A percentile compares a stretch with the other conserved stretches of the same genome.
Evolutionary conservation across 805 yeast species (phyloP).

Genomic region (Candida piceae): DNA sequence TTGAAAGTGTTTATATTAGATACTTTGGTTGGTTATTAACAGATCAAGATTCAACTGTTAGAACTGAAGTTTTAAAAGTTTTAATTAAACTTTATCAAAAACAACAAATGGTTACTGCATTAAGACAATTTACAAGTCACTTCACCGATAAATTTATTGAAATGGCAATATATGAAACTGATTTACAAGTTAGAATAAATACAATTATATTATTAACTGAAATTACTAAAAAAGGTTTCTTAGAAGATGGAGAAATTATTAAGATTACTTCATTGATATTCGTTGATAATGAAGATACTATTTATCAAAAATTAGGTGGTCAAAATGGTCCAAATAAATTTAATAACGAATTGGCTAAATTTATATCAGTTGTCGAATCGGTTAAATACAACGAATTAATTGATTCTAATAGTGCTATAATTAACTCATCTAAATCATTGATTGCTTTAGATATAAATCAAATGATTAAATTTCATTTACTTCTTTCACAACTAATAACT

Average conservation of each 20-base stretch:
- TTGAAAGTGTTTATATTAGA: conserved; percentile 64
- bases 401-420: conserved; percentile 31
- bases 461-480: conserved; percentile 24
- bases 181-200: conserved; percentile 46
- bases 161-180: conserved; percentile 54
- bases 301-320: conserved; percentile 20
- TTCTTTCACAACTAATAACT: conserved; percentile 27
- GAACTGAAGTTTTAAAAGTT: conserved; percentile 58
- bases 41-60: conserved; percentile 58
- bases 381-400: conserved; percentile 34
- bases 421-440: conserved; percentile 22
- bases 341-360: conserved; percentile 47
- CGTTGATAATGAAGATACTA: conserved; percentile 24
- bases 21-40: conserved; percentile 82
- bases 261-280: conserved; percentile 21
- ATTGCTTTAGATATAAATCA: conserved; percentile 26
- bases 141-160: conserved; percentile 62
- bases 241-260: conserved; percentile 52
- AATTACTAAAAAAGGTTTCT: conserved; percentile 53
- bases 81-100: conserved; percentile 45
- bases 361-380: conserved; percentile 41
- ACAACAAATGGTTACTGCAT: conserved; percentile 48
- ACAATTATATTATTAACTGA: conserved; percentile 51
- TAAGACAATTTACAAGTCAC: conserved; percentile 74
- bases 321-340: conserved; percentile 25